Evolutionary conservation across 148 eudicot species (phyloP).

Genomic region (Rhododendron ovatum): DNA sequence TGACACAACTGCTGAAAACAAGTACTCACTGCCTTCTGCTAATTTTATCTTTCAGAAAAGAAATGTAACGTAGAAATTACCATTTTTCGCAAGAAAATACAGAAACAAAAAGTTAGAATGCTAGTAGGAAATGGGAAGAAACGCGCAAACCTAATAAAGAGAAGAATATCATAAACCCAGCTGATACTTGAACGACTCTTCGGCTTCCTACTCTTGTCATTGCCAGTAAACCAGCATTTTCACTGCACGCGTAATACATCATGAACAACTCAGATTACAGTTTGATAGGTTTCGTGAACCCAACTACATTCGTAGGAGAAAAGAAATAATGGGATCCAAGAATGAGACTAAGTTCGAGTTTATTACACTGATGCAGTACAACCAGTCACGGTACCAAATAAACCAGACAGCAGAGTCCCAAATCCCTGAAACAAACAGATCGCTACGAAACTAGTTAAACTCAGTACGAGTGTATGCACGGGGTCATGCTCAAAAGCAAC

Average conservation of each 20-base stretch:
- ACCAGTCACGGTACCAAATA: slow-evolving; percentile 57
- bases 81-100: background rate
- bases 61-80: background rate
- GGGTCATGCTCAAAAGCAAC: background rate
- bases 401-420: slow-evolving; percentile 51
- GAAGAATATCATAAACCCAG: slow-evolving; percentile 64
- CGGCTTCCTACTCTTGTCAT: slow-evolving; percentile 77
- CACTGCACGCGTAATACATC: slow-evolving; percentile 30
- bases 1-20: background rate
- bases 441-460: background rate
- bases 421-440: slow-evolving; percentile 42
- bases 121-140: background rate
- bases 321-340: background rate
- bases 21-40: background rate
- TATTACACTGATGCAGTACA: slow-evolving; percentile 67
- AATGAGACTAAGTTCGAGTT: background rate
- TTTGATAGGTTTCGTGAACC: background rate
- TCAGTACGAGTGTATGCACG: background rate
- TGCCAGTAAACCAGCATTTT: slow-evolving; percentile 75
- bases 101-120: background rate
- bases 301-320: background rate
- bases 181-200: slow-evolving; percentile 66
- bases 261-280: background rate
- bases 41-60: background rate
- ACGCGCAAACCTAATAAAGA: slow-evolving; percentile 48